Conservation (phyloP, 805 yeast species). For the Lachancea lanzarotensis region DNA sequence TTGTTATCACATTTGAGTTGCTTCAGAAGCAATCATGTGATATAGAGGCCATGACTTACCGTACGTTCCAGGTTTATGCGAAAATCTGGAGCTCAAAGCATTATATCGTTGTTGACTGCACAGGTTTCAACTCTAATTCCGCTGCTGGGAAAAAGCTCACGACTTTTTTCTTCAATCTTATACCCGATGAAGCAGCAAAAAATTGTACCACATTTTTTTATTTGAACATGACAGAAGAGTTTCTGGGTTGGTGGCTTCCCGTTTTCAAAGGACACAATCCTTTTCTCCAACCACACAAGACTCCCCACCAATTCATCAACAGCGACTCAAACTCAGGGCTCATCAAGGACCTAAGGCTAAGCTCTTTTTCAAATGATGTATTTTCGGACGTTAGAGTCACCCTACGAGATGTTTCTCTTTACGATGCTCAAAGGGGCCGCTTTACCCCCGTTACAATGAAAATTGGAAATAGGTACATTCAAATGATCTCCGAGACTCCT, state of each 20-base stretch:
- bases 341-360: conserved; percentile 41
- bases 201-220: conserved; percentile 52
- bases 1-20: conserved; percentile 45
- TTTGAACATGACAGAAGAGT: conserved; percentile 34
- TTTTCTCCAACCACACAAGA: conserved; percentile 22
- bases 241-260: conserved; percentile 20
- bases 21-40: conserved; percentile 34
- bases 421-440: conserved; percentile 41
- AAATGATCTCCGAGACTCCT: conserved; percentile 44
- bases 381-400: conserved; percentile 46
- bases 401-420: conserved; percentile 46
- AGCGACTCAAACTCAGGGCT: conserved; percentile 41
- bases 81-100: conserved; percentile 68
- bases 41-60: conserved; percentile 48
- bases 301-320: conserved; percentile 38
- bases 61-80: conserved; percentile 56
- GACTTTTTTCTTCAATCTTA: conserved; percentile 30
- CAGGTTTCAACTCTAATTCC: conserved; percentile 42
- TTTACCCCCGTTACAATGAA: conserved; percentile 56
- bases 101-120: conserved; percentile 60
- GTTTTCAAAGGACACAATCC: conserved; percentile 21
- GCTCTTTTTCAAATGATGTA: conserved; percentile 37
- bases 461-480: conserved; percentile 65
- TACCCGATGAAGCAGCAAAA: conserved; percentile 45
- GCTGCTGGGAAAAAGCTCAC: conserved; percentile 20